phyloP scores from a whole-genome alignment of 129 eudicot genomes.

The Helianthus tuberosus region DNA sequence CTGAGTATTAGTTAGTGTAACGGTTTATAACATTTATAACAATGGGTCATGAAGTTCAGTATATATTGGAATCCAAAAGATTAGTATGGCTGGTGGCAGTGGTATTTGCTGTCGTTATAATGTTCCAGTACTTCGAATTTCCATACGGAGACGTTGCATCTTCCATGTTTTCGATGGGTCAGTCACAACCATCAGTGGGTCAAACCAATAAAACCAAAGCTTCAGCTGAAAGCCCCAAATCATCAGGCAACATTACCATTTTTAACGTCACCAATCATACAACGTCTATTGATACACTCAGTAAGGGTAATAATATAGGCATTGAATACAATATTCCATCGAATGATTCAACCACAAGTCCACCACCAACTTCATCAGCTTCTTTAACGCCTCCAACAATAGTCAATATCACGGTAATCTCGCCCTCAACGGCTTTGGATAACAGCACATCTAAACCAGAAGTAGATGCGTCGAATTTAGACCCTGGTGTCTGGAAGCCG shows the following conservation, averaged over 20 bases:
- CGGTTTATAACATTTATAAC: not conserved
- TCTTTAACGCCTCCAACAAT: slow-evolving; percentile 23
- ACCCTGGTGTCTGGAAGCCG: slow-evolving; percentile 14
- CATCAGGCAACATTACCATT: slow-evolving; percentile 13
- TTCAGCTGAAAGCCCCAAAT: slow-evolving; percentile 21
- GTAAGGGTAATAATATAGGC: slow-evolving; percentile 5
- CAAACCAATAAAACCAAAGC: slow-evolving; percentile 19
- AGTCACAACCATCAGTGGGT: slow-evolving; percentile 23
- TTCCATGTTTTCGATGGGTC: slow-evolving; percentile 47
- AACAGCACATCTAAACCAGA: slow-evolving; percentile 14
- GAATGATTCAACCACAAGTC: slow-evolving; percentile 16
- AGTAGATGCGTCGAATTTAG: not conserved
- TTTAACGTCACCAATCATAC: slow-evolving; percentile 30
- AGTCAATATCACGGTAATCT: slow-evolving; percentile 4
- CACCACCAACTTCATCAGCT: slow-evolving; percentile 34
- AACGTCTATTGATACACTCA: slow-evolving; percentile 11
- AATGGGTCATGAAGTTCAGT: slow-evolving; percentile 49
- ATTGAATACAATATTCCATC: slow-evolving; percentile 17
- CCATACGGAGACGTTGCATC: slow-evolving; percentile 60
- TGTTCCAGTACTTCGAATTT: slow-evolving; percentile 68
- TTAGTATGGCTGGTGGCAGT: slow-evolving; percentile 67
- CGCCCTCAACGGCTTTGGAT: slow-evolving; percentile 30
- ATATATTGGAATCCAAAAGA: slow-evolving; percentile 49
- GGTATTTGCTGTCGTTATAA: slow-evolving; percentile 49
- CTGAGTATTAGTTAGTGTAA: slow-evolving; percentile 5